Evolutionary conservation across 2,329 filamentous ascomycete species (phyloP), one percentile per base, ranked within the genome.

Genomic region (Alternaria longipes): DNA sequence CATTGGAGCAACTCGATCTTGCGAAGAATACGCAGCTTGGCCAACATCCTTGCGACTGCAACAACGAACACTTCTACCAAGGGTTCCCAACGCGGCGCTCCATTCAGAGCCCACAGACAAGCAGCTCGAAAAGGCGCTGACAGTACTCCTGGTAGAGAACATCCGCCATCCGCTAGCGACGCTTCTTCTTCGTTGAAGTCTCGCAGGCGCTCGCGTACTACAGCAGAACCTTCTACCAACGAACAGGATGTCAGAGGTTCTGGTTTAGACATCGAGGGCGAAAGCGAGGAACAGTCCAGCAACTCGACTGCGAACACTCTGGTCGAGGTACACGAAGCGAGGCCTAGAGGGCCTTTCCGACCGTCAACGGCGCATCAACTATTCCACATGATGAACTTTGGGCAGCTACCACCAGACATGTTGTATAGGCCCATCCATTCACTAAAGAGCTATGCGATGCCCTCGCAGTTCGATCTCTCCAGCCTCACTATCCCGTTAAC

Each of bases 401-500:
- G 14, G 32, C 32, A 36, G 32, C 12, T 36, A 36, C 40, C 28
- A 14, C 36, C 24, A 14, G 18, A 42, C 18, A 20, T 53, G 8
- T 26, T 9, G 3, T 5, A 40, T 6, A 30, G 50, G 38, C 50
- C 38, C 8, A 20, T 18, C 9, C 18, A 30, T 30, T 38, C 50
- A 26, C 22, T 53, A 12, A 26, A 32, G 16, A 53, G 50, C 20
- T 1, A 41, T 30, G 50, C 26, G 8, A 53, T 38, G 18, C 38
- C 50, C 20, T 9, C 38, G 18, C 26, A 53, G 26, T 41, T 42
- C 24, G 50, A 42, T n/a, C 3, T 53, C 3, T 53, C 50, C 11
- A 22, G n/a, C 18, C 26, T 53, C 24, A 53, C 50, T 9, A 53
- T 53, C 8, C 38, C 50, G n/a, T 11, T 53, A 3, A 53, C 50